Conservation (phyloP, 208 protist species). For the Balamuthia mandrillaris region DNA sequence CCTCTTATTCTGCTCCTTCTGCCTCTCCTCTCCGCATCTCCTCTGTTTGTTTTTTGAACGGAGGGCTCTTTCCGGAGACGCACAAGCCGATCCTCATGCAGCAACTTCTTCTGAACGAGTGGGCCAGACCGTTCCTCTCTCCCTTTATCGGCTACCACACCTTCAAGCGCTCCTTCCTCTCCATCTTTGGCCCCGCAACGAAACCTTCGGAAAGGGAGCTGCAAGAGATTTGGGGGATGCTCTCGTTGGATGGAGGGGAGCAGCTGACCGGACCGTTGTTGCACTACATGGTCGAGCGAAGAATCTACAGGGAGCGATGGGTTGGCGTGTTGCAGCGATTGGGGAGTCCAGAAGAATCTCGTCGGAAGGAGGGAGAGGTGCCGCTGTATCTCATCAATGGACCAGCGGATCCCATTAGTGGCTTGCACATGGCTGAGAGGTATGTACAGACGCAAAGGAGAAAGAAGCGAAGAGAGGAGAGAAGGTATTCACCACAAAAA, state of each 20-base stretch:
- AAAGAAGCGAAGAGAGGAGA: not conserved
- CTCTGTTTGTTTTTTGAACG: not conserved
- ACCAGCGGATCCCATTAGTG: constrained; percentile 6
- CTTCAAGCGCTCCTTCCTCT: not conserved
- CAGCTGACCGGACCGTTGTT: not conserved
- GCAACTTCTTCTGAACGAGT: not conserved
- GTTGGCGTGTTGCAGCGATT: not conserved
- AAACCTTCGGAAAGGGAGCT: not conserved
- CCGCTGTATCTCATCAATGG: not conserved
- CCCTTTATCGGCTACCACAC: not conserved
- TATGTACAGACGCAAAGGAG: not conserved
- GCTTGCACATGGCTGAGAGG: not conserved
- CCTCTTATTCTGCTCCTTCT: too few relatives aligned
- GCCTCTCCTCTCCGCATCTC: not conserved
- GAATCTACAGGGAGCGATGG: not conserved
- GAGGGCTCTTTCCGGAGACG: not conserved
- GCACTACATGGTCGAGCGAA: not conserved
- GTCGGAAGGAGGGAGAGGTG: not conserved
- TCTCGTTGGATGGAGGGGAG: not conserved
- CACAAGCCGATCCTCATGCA: not conserved
- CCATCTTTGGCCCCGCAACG: not conserved
- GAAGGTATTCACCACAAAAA: too few relatives aligned
- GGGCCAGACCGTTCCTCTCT: not conserved
- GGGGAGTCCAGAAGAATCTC: not conserved
- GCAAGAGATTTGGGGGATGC: not conserved